Conservation (phyloP, 805 yeast species). For the Ogataea zsoltii region DNA sequence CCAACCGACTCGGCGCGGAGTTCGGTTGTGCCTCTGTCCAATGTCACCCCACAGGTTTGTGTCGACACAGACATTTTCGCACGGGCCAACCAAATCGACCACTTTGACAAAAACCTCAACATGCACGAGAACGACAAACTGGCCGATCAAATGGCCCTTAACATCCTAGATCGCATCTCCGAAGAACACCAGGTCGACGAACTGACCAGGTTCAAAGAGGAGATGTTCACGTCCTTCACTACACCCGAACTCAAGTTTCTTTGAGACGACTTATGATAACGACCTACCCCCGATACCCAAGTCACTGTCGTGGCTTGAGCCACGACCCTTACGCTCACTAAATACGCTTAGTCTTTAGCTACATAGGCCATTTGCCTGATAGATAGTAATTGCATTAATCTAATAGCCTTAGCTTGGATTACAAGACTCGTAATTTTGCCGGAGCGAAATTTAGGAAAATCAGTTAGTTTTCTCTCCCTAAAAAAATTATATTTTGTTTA, state of each 20-base stretch:
- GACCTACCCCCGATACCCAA: background rate
- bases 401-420: too few species aligned
- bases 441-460: too few species aligned
- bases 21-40: too few species aligned
- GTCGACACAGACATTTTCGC: constrained; percentile 30
- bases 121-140: constrained; percentile 29
- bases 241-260: constrained; percentile 18
- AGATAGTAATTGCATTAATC: too few species aligned
- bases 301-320: background rate
- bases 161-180: constrained; percentile 31
- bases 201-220: constrained; percentile 30
- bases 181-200: constrained; percentile 34
- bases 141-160: constrained; percentile 38
- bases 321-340: too few species aligned
- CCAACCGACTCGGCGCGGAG: constrained; percentile 5
- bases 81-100: constrained; percentile 35
- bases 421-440: too few species aligned
- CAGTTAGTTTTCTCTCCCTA: too few species aligned
- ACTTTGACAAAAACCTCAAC: constrained; percentile 29
- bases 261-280: background rate
- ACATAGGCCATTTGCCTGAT: too few species aligned
- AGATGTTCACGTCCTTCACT: constrained; percentile 24
- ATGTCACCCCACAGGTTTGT: too few species aligned
- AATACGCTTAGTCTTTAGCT: too few species aligned
- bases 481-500: too few species aligned